Conservation (phyloP, 129 eudicot genomes). For the Pittosporum tobira region DNA sequence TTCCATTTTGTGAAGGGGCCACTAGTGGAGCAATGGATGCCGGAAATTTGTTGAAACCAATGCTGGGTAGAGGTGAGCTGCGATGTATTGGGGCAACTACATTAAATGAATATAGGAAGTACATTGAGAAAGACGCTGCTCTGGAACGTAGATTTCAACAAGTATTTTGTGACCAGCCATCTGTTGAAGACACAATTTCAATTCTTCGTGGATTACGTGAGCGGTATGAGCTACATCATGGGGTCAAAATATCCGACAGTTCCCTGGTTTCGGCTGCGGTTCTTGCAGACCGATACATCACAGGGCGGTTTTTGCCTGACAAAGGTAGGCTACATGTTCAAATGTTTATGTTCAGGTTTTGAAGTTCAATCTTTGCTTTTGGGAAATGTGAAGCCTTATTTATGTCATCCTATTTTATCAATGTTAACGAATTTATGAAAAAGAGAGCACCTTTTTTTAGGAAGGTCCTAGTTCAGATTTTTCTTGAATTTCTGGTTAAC, state of each 20-base stretch:
- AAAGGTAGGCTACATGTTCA: conserved; percentile 45
- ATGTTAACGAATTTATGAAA: neutral
- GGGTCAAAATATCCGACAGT: conserved; percentile 89
- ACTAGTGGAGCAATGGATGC: conserved; percentile 95
- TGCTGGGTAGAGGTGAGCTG: conserved; percentile 98
- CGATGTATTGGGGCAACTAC: conserved; percentile 94
- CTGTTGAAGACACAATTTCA: conserved; percentile 87
- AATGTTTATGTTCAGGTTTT: too few relatives aligned
- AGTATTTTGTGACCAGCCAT: conserved; percentile 89
- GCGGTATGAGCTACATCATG: conserved; percentile 92
- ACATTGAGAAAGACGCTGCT: conserved; percentile 88
- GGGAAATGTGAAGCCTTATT: neutral
- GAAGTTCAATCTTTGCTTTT: neutral
- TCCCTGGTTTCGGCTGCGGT: conserved; percentile 90
- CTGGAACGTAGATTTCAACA: conserved; percentile 90
- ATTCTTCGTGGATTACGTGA: conserved; percentile 93
- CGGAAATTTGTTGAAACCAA: conserved; percentile 82
- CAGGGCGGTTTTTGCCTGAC: conserved; percentile 88
- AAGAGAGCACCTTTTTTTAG: neutral
- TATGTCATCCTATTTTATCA: neutral
- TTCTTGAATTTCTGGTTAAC: neutral
- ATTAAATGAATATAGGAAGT: conserved; percentile 76
- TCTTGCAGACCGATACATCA: conserved; percentile 88
- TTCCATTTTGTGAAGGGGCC: conserved; percentile 46
- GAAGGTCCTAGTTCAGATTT: neutral